A percentile compares a stretch with the other conserved stretches of the same genome.
These are phyloP conservation scores for Mucor lusitanicus DNA, from an alignment of 371 early-diverging fungal species.

Conservation along the genomic window DNA sequence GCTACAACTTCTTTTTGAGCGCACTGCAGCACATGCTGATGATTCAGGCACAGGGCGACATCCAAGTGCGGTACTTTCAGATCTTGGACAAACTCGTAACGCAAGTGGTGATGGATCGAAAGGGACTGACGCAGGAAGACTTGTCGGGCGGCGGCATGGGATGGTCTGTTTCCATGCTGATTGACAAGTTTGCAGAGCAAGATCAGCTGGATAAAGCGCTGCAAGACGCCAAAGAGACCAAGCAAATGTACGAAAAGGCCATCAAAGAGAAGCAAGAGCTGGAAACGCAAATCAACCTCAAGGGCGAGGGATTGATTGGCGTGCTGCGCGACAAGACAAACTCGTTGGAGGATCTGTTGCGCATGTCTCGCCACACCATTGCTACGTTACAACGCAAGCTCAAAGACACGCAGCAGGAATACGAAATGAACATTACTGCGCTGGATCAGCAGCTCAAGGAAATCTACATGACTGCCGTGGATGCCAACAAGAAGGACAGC, in stretches of 20 bases:
- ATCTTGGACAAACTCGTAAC: constrained; percentile 78
- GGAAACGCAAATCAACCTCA: constrained; percentile 71
- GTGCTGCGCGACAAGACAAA: constrained; percentile 75
- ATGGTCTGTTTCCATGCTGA: constrained; percentile 70
- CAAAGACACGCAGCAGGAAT: constrained; percentile 67
- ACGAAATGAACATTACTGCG: constrained; percentile 64
- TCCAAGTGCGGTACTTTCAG: constrained; percentile 74
- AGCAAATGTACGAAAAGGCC: constrained; percentile 48
- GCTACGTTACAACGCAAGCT: constrained; percentile 74
- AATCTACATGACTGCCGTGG: constrained; percentile 58
- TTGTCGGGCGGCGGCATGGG: constrained; percentile 47
- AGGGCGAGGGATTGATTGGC: constrained; percentile 75
- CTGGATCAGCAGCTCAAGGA: constrained; percentile 76
- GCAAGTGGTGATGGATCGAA: constrained; percentile 81
- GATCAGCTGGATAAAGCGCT: constrained; percentile 72
- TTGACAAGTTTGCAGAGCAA: constrained; percentile 81
- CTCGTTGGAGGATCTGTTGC: constrained; percentile 77
- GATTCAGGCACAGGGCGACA: constrained; percentile 68
- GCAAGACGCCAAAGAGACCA: constrained; percentile 70
- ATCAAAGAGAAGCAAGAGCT: constrained; percentile 64
- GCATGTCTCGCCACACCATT: constrained; percentile 81
- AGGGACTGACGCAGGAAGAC: constrained; percentile 64
- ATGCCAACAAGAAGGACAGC: constrained; percentile 50
- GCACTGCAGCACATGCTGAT: constrained; percentile 78
- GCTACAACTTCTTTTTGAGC: constrained; percentile 79